phyloP scores from a whole-genome alignment of 2,329 filamentous ascomycete genomes.

The Ophioceras dolichostomum region DNA sequence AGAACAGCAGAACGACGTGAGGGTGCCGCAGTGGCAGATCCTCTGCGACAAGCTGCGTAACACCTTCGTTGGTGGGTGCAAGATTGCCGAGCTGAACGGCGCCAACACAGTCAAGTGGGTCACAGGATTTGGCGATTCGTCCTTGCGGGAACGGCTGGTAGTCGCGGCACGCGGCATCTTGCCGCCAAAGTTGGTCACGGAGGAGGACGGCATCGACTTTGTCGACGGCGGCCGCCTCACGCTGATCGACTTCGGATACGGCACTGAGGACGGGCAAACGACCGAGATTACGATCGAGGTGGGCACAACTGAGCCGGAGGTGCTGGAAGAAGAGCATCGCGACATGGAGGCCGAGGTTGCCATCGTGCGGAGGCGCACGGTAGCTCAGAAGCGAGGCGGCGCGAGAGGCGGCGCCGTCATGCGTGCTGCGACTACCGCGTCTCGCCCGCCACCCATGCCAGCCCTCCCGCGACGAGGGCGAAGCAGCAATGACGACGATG shows the following conservation, averaged over 20 bases:
- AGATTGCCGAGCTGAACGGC: constrained; percentile 51
- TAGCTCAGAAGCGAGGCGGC: constrained; percentile 45
- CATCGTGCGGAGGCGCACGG: constrained; percentile 62
- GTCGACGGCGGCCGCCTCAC: constrained; percentile 67
- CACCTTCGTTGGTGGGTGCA: constrained; percentile 55
- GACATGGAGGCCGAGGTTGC: constrained; percentile 70
- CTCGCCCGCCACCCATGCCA: constrained; percentile 13
- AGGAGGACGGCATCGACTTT: constrained; percentile 62
- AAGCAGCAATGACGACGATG: constrained; percentile 13
- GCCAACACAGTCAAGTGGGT: constrained; percentile 65
- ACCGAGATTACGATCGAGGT: constrained; percentile 59
- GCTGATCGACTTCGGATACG: constrained; percentile 63
- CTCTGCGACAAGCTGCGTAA: constrained; percentile 58
- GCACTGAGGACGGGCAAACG: constrained; percentile 38
- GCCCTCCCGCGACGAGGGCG: background rate
- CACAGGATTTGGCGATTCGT: constrained; percentile 34
- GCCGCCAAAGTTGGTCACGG: constrained; percentile 41
- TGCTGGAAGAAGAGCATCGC: constrained; percentile 59
- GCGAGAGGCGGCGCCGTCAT: constrained; percentile 28
- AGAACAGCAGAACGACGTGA: constrained; percentile 15
- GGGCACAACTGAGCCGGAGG: constrained; percentile 55
- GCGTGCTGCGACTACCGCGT: constrained; percentile 33
- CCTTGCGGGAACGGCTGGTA: constrained; percentile 46
- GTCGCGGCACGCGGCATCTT: constrained; percentile 60
- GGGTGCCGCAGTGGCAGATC: constrained; percentile 55